Percentiles rank a stretch among this genome's conserved stretches.
phyloP scores from a whole-genome alignment of 257 asterid species.

The Sherardia arvensis region DNA sequence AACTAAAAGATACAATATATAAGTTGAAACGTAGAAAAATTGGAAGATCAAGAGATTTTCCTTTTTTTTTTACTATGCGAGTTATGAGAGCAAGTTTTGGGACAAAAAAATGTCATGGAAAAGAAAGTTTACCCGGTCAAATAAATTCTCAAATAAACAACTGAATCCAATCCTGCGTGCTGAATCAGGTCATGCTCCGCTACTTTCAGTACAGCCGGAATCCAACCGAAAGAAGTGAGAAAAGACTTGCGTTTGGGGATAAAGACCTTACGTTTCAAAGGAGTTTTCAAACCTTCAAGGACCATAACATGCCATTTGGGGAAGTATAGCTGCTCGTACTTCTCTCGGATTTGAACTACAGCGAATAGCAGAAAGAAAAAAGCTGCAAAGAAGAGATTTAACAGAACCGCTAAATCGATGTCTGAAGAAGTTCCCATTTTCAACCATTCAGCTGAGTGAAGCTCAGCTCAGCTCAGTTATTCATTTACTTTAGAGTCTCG shows the following conservation, averaged over 20 bases:
- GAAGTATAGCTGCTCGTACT: slow-evolving; percentile 63
- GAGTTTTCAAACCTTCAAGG: slow-evolving; percentile 59
- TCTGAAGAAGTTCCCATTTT: slow-evolving; percentile 68
- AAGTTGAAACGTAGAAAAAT: too few species aligned
- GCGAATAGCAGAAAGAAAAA: slow-evolving; percentile 76
- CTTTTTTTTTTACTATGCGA: too few species aligned
- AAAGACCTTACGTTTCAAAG: slow-evolving; percentile 17
- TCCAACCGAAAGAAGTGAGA: slow-evolving; percentile 56
- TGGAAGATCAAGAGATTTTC: too few species aligned
- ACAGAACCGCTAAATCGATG: slow-evolving; percentile 64
- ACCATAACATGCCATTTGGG: slow-evolving; percentile 56
- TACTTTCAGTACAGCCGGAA: slow-evolving; percentile 82
- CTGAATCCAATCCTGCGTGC: slow-evolving; percentile 94
- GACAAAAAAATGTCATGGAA: too few species aligned
- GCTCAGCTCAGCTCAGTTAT: too few species aligned
- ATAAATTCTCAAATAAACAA: slow-evolving; percentile 76
- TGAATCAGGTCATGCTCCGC: slow-evolving; percentile 85
- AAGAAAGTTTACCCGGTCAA: slow-evolving; percentile 56
- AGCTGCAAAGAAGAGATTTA: slow-evolving; percentile 60
- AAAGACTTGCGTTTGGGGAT: slow-evolving; percentile 28
- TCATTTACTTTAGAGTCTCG: too few species aligned
- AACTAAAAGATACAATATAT: too few species aligned
- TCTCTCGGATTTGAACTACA: slow-evolving; percentile 49
- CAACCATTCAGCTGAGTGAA: too few species aligned
- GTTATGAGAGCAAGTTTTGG: too few species aligned